These are phyloP conservation scores for Solanum chiquidenum DNA, from an alignment of 257 asterid species.

Conservation along the genomic window DNA sequence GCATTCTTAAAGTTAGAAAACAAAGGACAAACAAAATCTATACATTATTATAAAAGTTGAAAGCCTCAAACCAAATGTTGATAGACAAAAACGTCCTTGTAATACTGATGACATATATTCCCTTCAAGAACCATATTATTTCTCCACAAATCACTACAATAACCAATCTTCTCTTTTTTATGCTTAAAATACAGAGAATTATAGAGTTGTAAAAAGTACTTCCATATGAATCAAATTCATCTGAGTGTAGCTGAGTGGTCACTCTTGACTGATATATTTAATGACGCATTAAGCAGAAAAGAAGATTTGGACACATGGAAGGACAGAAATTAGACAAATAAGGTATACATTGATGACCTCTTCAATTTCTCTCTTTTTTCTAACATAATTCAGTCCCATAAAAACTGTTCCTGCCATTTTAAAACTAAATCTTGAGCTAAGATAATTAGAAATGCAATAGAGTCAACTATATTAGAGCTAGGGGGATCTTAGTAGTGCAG, in stretches of 20 bases:
- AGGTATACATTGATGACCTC: not conserved
- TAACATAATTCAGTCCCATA: not conserved
- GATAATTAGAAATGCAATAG: not conserved
- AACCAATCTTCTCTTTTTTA: not conserved
- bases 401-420: not conserved
- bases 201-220: not conserved
- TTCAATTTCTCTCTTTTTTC: not conserved
- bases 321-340: not conserved
- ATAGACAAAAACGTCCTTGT: not conserved
- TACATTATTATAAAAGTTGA: not conserved
- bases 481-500: not conserved
- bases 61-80: not conserved
- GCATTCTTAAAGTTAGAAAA: constrained; percentile 25
- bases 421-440: not conserved
- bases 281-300: not conserved
- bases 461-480: not conserved
- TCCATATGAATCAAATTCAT: not conserved
- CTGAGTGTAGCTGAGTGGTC: not conserved
- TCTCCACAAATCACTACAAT: not conserved
- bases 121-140: not conserved
- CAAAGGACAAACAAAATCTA: constrained; percentile 3
- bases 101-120: not conserved
- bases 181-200: not conserved
- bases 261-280: not conserved
- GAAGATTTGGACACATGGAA: not conserved